Evolutionary conservation across 1,284 basidiomycete species (phyloP).

Genomic region (Takashimella tepidaria): DNA sequence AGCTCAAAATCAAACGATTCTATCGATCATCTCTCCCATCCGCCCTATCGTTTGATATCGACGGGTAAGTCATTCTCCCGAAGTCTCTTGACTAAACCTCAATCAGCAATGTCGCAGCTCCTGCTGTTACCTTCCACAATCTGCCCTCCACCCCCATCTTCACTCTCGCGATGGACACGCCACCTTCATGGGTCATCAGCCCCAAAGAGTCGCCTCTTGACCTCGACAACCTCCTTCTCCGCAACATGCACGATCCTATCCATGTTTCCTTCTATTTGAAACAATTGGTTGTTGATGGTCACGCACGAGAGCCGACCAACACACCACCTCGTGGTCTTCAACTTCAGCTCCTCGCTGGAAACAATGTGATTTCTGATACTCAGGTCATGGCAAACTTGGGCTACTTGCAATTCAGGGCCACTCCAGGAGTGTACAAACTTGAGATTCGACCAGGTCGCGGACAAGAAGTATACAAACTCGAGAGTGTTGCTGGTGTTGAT

Average conservation of each 20-base stretch:
- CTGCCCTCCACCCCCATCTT: conserved; percentile 66
- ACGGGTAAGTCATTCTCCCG: conserved; percentile 55
- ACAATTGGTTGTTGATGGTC: conserved; percentile 87
- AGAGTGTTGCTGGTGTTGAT: conserved; percentile 72
- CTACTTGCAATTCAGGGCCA: conserved; percentile 92
- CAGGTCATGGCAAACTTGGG: conserved; percentile 91
- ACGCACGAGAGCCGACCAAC: conserved; percentile 68
- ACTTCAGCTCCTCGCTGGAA: conserved; percentile 61
- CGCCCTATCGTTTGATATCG: conserved; percentile 60
- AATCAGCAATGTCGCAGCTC: conserved; percentile 48
- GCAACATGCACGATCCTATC: conserved; percentile 53
- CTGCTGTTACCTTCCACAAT: conserved; percentile 46
- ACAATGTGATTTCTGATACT: conserved; percentile 65
- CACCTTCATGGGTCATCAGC: conserved; percentile 84
- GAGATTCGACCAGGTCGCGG: conserved; percentile 78
- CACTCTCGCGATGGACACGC: conserved; percentile 85
- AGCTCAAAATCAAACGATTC: conserved; percentile 91
- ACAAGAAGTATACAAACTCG: conserved; percentile 70
- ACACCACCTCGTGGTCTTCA: conserved; percentile 76
- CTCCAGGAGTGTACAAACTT: conserved; percentile 78
- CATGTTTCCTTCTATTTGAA: conserved; percentile 87
- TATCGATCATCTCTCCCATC: conserved; percentile 72
- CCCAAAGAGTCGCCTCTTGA: conserved; percentile 85
- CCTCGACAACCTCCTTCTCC: conserved; percentile 89
- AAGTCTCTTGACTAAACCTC: background rate